phyloP scores from a whole-genome alignment of 176 grass and related monocot species.

The maize (Zea mays) region Zm-B73-REFERENCE-NAM-5.0 NC_050098.1:83577001-83577500 shows the following conservation, averaged over 20 bases:
- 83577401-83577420: conserved; percentile 75
- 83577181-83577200: conserved; percentile 48
- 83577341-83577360: conserved; percentile 63
- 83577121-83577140: conserved; percentile 43
- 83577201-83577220: conserved; percentile 47
- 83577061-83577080: conserved; percentile 44
- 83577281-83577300: conserved; percentile 43
- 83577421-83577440: conserved; percentile 63
- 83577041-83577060: conserved; percentile 44
- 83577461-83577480: conserved; percentile 42
- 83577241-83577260: conserved; percentile 41
- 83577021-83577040: conserved; percentile 34
- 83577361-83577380: conserved; percentile 91
- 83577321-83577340: conserved; percentile 47
- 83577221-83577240: conserved; percentile 41
- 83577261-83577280: conserved; percentile 31
- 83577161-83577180: conserved; percentile 54
- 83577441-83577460: conserved; percentile 46
- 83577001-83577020: conserved; percentile 50
- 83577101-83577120: conserved; percentile 50
- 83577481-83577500: conserved; percentile 49
- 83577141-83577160: conserved; percentile 45
- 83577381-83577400: conserved; percentile 67
- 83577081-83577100: conserved; percentile 32
- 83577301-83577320: conserved; percentile 40